phyloP scores from a whole-genome alignment of 2,329 filamentous ascomycete species.

The Alternaria viburni region DNA sequence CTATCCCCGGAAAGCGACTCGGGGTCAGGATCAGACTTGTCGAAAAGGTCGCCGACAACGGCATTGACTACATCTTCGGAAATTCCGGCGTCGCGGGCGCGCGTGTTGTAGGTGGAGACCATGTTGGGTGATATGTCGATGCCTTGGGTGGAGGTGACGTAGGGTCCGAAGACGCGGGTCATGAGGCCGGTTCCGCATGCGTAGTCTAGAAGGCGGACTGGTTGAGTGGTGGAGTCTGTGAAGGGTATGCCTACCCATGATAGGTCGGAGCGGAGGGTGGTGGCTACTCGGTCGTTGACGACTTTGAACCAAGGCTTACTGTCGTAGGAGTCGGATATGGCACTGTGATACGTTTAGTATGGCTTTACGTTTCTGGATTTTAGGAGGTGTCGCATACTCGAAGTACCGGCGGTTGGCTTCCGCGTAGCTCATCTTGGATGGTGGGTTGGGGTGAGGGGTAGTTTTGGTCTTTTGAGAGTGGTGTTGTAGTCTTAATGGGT shows the following conservation, averaged over 20 bases:
- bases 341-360: slow-evolving; percentile 43
- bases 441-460: neutral
- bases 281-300: slow-evolving; percentile 60
- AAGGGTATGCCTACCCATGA: slow-evolving; percentile 69
- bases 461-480: neutral
- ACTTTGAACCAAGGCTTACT: slow-evolving; percentile 59
- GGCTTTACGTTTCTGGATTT: too few relatives aligned
- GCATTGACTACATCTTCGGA: slow-evolving; percentile 27
- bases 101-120: slow-evolving; percentile 70
- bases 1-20: slow-evolving; percentile 31
- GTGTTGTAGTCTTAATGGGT: neutral
- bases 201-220: slow-evolving; percentile 45
- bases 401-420: slow-evolving; percentile 47
- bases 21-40: slow-evolving; percentile 30
- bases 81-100: slow-evolving; percentile 49
- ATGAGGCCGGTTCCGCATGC: slow-evolving; percentile 4
- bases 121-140: slow-evolving; percentile 76
- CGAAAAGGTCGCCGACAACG: slow-evolving; percentile 46
- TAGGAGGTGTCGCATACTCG: slow-evolving; percentile 28
- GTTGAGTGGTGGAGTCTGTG: slow-evolving; percentile 39
- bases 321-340: slow-evolving; percentile 64
- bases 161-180: slow-evolving; percentile 64
- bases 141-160: slow-evolving; percentile 67
- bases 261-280: slow-evolving; percentile 60
- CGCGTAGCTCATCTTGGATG: slow-evolving; percentile 35